Evolutionary conservation across 495 filamentous ascomycete genomes (phyloP).

Genomic region (Cudoniella acicularis): DNA sequence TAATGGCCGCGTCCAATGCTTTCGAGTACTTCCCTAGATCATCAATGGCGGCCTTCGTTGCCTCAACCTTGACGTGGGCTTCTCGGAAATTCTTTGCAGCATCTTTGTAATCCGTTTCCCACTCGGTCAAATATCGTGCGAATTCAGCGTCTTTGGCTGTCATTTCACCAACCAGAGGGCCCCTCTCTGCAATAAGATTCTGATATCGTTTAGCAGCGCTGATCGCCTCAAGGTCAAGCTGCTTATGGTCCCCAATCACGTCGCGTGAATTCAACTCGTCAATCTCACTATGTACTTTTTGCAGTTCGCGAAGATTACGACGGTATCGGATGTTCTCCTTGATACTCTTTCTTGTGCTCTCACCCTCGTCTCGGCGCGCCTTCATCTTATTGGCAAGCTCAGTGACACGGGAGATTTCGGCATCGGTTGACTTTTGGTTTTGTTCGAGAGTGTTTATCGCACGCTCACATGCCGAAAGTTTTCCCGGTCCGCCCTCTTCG

Average conservation of each 20-base stretch:
- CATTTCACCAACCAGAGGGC: slow-evolving; percentile 64
- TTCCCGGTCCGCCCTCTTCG: slow-evolving; percentile 66
- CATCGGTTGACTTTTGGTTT: slow-evolving; percentile 60
- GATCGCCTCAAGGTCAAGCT: slow-evolving; percentile 64
- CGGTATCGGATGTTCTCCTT: slow-evolving; percentile 84
- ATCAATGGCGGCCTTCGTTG: slow-evolving; percentile 87
- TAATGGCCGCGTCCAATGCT: slow-evolving; percentile 91
- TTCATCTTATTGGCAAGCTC: slow-evolving; percentile 72
- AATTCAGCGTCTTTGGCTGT: slow-evolving; percentile 80
- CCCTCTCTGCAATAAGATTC: slow-evolving; percentile 46
- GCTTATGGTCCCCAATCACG: slow-evolving; percentile 74
- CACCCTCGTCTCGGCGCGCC: slow-evolving; percentile 70
- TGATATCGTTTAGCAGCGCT: slow-evolving; percentile 57
- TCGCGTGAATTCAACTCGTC: slow-evolving; percentile 73
- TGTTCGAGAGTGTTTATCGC: slow-evolving; percentile 65
- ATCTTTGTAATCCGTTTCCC: slow-evolving; percentile 80
- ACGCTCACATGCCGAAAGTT: slow-evolving; percentile 63
- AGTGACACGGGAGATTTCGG: slow-evolving; percentile 63
- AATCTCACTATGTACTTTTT: slow-evolving; percentile 66
- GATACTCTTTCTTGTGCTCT: slow-evolving; percentile 76
- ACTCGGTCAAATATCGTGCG: slow-evolving; percentile 64
- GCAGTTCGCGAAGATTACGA: slow-evolving; percentile 61
- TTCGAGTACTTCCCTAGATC: slow-evolving; percentile 76
- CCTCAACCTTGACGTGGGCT: slow-evolving; percentile 84
- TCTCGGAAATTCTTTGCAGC: slow-evolving; percentile 82